Base-by-base conservation (phyloP, 2,329 filamentous ascomycete genomes). In the Alternaria angustiovoidea region DNA sequence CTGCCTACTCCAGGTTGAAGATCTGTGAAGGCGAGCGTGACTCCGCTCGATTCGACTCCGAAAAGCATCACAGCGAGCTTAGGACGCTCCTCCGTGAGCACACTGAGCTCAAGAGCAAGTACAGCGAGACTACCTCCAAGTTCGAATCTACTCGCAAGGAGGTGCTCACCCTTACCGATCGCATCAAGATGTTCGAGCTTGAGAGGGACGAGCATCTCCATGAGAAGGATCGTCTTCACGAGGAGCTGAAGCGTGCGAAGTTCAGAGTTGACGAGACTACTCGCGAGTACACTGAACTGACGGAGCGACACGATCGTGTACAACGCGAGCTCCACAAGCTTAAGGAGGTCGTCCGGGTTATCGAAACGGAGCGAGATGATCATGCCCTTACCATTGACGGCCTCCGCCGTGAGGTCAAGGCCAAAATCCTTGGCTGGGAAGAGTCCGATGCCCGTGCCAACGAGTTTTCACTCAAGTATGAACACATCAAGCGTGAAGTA, bases 21-120 rank as follows among this genome's bases (percentile, higher is more conserved):
- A 56, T 64, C 9, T 53, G 62, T 16, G 67, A 71, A 43, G 65
- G 64, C 24, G 64, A 70, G 24, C 64, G 70, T 12, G 63, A 71
- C 39, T 57, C 65, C 43, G 66, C 68, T 16, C 64, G 61, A 9
- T 51, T 64, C 2, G 69, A 73, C 39, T 63, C 67, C 0, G 61
- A 68, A 9, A 70, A 65, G 44, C 69, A 73, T 28, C 69, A 69
- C 28, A 53, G 48, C 26, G 71, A 73, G 14, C 62, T 70, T 36
- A 65, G 70, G 1, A 63, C 47, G 20, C 44, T 73, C 11, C 26
- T 64, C 14, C 67, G 67, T 11, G 67, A 71, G 51, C 64, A 72
- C 41, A 71, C 67, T 11, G 68, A 72, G 5, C 41, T 72, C 39
- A 69, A 72, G 62, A 71, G 69, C 61, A 71, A 65, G 12, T 61